Base-by-base conservation (phyloP, 2,329 filamentous ascomycete species). In the Boeremia lycopersici region DNA sequence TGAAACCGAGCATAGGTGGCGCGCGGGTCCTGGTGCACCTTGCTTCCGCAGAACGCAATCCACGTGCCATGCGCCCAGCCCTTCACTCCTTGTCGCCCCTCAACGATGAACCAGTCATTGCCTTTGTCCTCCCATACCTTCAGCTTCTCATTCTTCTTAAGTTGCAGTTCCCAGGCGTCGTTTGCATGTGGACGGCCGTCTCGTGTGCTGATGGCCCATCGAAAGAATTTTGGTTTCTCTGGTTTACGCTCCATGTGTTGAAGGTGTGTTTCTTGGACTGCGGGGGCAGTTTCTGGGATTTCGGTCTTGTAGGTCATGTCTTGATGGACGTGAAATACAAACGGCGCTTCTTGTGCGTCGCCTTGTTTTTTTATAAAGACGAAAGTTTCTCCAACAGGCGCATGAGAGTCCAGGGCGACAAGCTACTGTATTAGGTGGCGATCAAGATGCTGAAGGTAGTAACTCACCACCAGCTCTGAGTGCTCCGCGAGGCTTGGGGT, bases 1-100 rank as follows among this genome's bases (percentile, higher is more conserved):
- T 51, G 35, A 51, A 68, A 73, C 23, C 36, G 57, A 0, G 3
- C 5, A 36, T 65, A 71, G 4, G 64, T 65, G 28, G 50, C 40
- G 35, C 48, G 56, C 0, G 63, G 44, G n/a, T 65, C 56, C 12
- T 30, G 26, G 30, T 57, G 55, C 6, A 44, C 44, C 28, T 59
- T 50, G 10, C 46, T 23, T 25, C 62, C 55, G 23, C 38, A 52
- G 56, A 69, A 68, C 17, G 63, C 55, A 6, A 74, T 46, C 62
- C 63, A 69, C 4, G 58, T 57, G n/a, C 56, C 52, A 26, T 71
- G 71, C 1, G 63, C 63, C 38, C 49, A 74, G 1, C 70, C 72
- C 28, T 60, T 56, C 4, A 42, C 0, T 1, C 55, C 60, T n/a
- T 49, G 31, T 17, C 15, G 45, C 7, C 60, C 57, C 33, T 63